These are phyloP conservation scores for Rhizophora mangle DNA, from an alignment of 345 rosid species.

Conservation along the genomic window DNA sequence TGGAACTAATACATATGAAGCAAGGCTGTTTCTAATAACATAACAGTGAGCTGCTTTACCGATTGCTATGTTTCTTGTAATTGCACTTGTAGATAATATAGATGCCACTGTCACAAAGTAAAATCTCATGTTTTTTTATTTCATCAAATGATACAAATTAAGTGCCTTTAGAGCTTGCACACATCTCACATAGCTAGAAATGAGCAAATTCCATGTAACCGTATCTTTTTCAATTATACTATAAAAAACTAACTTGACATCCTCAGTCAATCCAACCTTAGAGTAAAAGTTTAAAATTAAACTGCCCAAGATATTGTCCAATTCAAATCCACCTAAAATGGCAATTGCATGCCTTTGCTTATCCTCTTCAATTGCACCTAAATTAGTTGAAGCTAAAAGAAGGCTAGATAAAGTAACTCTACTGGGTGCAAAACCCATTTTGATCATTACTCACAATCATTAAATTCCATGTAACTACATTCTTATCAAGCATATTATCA, in stretches of 20 bases:
- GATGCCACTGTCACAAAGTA: conserved; percentile 67
- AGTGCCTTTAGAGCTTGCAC: conserved; percentile 49
- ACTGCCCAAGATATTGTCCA: conserved; percentile 63
- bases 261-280: conserved; percentile 61
- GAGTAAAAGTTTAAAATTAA: conserved; percentile 69
- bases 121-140: conserved; percentile 44
- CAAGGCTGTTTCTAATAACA: conserved; percentile 57
- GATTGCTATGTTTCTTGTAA: conserved; percentile 33
- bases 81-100: conserved; percentile 53
- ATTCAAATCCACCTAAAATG: conserved; percentile 46
- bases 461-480: conserved; percentile 61
- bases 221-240: conserved; percentile 53
- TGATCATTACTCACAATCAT: conserved; percentile 57
- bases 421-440: conserved; percentile 54
- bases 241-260: conserved; percentile 57
- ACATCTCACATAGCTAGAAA: conserved; percentile 52
- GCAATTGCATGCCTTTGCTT: conserved; percentile 46
- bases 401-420: conserved; percentile 60
- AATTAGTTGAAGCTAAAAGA: conserved; percentile 65
- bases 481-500: conserved; percentile 49
- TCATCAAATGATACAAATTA: conserved; percentile 48
- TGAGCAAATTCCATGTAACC: conserved; percentile 77
- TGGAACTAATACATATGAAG: conserved; percentile 49
- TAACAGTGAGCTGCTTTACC: conserved; percentile 68
- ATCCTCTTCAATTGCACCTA: conserved; percentile 54